Evolutionary conservation across 345 rosid species (phyloP), one percentile per base, ranked within the genome.

Genomic region (Syzygium grande): DNA sequence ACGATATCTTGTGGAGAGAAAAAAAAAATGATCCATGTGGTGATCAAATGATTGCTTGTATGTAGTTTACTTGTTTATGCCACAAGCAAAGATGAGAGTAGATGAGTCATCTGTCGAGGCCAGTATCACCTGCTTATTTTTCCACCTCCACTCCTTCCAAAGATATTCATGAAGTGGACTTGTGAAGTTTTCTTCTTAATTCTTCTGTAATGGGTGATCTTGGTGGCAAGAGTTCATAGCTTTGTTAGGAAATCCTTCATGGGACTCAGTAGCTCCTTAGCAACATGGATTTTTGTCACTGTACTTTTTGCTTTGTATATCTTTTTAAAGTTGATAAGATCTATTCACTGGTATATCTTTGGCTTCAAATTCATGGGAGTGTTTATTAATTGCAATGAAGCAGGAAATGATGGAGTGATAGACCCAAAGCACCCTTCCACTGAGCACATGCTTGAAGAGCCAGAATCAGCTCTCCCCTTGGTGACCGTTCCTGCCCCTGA

Each of bases 401-500:
- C 93, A 97, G 99, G 93, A 87, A 92, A 90, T 91, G 96, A 91
- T 86, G 92, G 92, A 87, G 89, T 90, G 88, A 90, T 89, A 43
- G 92, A 90, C 77, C 84, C 88, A 84, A 92, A 92, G 91, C 91
- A 90, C 86, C 87, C 88, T 22, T 77, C 91, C 15, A 91, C 93
- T 87, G 93, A 92, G 52, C 95, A 90, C 86, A 89, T 91, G 91
- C 87, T 89, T 29, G 90, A 95, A 19, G 93, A 89, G 88, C 89
- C 97, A 61, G 96, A 92, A 68, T 90, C 88, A 90, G 84, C 92
- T 34, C 93, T 96, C 52, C 97, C 98, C 89, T 90, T 98, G 90
- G 99, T 94, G 85, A 90, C 97, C 19, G 94, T 96, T 90, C 88
- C 98, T 86, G 87, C 90, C 83, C 91, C 94, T 23, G 94, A 95